These are phyloP conservation scores for Chalara sp. DNA, from an alignment of 2,329 filamentous ascomycete genomes.

Conservation along the genomic window DNA sequence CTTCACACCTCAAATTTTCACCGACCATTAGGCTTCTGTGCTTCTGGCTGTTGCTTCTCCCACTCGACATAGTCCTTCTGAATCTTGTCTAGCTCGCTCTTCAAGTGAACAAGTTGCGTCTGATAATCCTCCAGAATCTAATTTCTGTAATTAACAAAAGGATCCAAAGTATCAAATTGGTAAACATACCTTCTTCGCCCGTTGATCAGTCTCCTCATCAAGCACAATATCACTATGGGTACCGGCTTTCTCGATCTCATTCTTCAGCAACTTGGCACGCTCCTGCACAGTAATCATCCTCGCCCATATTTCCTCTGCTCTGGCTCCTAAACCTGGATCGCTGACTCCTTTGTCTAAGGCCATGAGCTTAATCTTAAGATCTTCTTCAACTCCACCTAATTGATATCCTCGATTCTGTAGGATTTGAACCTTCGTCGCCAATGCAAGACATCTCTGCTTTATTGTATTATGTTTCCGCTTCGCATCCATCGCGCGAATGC, in stretches of 20 bases:
- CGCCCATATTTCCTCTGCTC: slow-evolving; percentile 83
- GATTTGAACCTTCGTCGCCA: slow-evolving; percentile 76
- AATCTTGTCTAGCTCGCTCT: slow-evolving; percentile 52
- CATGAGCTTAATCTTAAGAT: slow-evolving; percentile 64
- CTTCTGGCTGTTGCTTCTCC: slow-evolving; percentile 33
- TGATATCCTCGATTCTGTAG: slow-evolving; percentile 76
- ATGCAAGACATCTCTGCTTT: slow-evolving; percentile 63
- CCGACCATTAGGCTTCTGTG: slow-evolving; percentile 7
- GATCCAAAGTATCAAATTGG: slow-evolving; percentile 8
- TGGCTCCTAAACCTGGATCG: slow-evolving; percentile 67
- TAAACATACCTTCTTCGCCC: slow-evolving; percentile 62
- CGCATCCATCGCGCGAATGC: slow-evolving; percentile 66
- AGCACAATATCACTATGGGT: slow-evolving; percentile 49
- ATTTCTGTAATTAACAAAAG: slow-evolving; percentile 25
- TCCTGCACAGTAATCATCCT: slow-evolving; percentile 69
- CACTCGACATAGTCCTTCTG: slow-evolving; percentile 46
- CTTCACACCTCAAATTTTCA: slow-evolving; percentile 2
- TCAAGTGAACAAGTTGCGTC: slow-evolving; percentile 70
- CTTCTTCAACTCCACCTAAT: slow-evolving; percentile 72
- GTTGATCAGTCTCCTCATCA: slow-evolving; percentile 62
- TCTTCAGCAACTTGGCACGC: slow-evolving; percentile 64
- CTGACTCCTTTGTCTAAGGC: slow-evolving; percentile 62
- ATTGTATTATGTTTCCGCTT: slow-evolving; percentile 66
- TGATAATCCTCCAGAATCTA: slow-evolving; percentile 74
- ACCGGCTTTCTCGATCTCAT: slow-evolving; percentile 65